Percentiles rank a stretch among this genome's conserved stretches.
phyloP scores from a whole-genome alignment of 345 rosid genomes.

The Euphorbia pulcherrima region DNA sequence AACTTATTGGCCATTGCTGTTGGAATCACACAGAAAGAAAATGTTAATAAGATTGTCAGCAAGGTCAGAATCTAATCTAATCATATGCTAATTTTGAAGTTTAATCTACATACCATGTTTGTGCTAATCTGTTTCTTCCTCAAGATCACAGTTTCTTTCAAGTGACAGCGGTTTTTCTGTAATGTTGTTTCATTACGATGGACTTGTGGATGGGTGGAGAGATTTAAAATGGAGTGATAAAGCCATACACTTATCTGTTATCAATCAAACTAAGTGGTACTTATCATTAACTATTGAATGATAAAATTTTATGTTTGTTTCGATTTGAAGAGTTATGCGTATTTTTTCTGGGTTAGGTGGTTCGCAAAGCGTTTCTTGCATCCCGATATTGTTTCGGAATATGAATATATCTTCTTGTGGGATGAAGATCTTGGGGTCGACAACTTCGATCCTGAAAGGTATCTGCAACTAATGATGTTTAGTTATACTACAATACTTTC shows the following conservation, averaged over 20 bases:
- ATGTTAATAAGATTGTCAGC: slow-evolving; percentile 58
- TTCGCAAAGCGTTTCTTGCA: slow-evolving; percentile 78
- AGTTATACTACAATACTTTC: neutral
- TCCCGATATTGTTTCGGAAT: slow-evolving; percentile 52
- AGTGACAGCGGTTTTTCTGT: slow-evolving; percentile 50
- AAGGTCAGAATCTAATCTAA: slow-evolving; percentile 40
- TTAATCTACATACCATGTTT: neutral
- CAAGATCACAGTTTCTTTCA: slow-evolving; percentile 45
- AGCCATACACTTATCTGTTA: slow-evolving; percentile 63
- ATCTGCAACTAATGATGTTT: neutral
- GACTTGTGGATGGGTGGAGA: slow-evolving; percentile 63
- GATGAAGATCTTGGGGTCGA: slow-evolving; percentile 62
- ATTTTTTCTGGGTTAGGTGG: slow-evolving; percentile 51
- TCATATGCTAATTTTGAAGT: too few relatives aligned
- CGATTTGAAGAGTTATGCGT: neutral
- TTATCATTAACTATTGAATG: neutral
- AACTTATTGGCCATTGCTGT: slow-evolving; percentile 71
- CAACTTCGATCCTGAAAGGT: slow-evolving; percentile 47
- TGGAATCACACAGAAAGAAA: slow-evolving; percentile 63
- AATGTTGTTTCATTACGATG: slow-evolving; percentile 85
- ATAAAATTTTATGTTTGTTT: neutral
- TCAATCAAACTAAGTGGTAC: slow-evolving; percentile 82
- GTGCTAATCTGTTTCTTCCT: slow-evolving; percentile 4
- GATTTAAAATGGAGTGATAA: slow-evolving; percentile 58
- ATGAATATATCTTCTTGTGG: slow-evolving; percentile 56